Evolutionary conservation across 306 rosid genomes (phyloP).

Genomic region (Castanea sativa): DNA sequence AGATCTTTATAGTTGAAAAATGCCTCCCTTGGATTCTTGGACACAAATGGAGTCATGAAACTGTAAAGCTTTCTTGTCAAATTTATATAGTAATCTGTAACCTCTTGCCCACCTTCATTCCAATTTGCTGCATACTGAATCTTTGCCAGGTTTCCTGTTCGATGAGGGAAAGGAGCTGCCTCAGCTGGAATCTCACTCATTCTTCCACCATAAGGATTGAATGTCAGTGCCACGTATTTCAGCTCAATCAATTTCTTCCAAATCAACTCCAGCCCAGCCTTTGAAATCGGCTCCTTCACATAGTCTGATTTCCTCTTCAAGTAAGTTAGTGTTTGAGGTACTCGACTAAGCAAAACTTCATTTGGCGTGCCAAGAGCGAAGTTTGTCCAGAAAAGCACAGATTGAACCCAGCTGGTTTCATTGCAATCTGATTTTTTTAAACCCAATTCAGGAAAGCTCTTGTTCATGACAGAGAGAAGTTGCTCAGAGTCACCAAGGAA

Average conservation of each 20-base stretch:
- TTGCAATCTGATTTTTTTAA: constrained; percentile 19
- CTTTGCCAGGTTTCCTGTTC: constrained; percentile 17
- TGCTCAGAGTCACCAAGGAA: constrained; percentile 34
- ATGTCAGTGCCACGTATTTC: constrained; percentile 23
- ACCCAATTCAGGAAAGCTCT: constrained; percentile 33
- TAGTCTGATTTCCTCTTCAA: constrained; percentile 58
- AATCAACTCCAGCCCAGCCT: constrained; percentile 37
- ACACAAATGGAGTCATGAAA: constrained; percentile 26
- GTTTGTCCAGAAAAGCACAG: constrained; percentile 35
- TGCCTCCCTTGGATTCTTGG: background rate
- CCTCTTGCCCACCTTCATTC: background rate
- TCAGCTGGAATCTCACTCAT: constrained; percentile 16
- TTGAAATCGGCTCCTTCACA: constrained; percentile 39
- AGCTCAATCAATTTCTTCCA: constrained; percentile 63
- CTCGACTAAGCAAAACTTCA: constrained; percentile 43
- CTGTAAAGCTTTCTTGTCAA: constrained; percentile 14
- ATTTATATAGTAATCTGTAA: background rate
- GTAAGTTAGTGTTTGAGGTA: constrained; percentile 27
- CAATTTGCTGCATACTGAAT: constrained; percentile 23
- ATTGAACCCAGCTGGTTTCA: constrained; percentile 34
- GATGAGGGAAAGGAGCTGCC: background rate
- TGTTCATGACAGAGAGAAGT: constrained; percentile 23
- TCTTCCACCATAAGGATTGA: constrained; percentile 68
- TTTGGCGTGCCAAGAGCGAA: constrained; percentile 7
- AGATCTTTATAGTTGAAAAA: constrained; percentile 28